Conservation (phyloP, 306 rosid genomes). For the Dalbergia cultrata region DNA sequence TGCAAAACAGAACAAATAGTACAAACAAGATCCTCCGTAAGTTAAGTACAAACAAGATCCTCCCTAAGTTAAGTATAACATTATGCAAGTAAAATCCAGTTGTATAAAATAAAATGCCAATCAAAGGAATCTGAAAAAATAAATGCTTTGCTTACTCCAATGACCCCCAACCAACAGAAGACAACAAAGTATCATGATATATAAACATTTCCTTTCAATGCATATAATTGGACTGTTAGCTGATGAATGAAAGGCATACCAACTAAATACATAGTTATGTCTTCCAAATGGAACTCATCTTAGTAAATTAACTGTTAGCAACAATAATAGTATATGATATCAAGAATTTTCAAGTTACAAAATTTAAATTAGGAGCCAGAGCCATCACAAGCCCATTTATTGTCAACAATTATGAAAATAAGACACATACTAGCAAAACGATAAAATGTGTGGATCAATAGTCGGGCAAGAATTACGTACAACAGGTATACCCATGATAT, state of each 20-base stretch:
- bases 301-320: background rate
- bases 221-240: conserved; percentile 10
- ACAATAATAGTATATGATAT: conserved; percentile 1
- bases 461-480: conserved; percentile 7
- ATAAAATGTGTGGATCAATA: background rate
- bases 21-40: background rate
- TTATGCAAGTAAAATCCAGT: conserved; percentile 6
- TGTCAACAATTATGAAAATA: background rate
- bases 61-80: conserved; percentile 1
- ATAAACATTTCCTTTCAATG: background rate
- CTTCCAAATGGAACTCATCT: conserved; percentile 3
- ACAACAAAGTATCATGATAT: background rate
- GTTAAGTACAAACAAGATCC: conserved; percentile 1
- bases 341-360: conserved; percentile 25
- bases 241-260: conserved; percentile 1
- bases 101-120: conserved; percentile 25
- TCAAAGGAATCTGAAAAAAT: background rate
- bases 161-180: conserved; percentile 26
- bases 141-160: background rate
- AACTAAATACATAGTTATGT: conserved; percentile 26
- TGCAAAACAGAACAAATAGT: conserved; percentile 38
- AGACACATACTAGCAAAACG: background rate
- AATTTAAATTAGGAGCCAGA: conserved; percentile 17
- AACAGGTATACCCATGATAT: conserved; percentile 63
- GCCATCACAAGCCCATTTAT: conserved; percentile 18